Percentiles rank a stretch among this genome's conserved stretches.
Evolutionary conservation across 192 early-diverging fungal genomes (phyloP).

Genomic region (Chytriomyces hyalinus): DNA sequence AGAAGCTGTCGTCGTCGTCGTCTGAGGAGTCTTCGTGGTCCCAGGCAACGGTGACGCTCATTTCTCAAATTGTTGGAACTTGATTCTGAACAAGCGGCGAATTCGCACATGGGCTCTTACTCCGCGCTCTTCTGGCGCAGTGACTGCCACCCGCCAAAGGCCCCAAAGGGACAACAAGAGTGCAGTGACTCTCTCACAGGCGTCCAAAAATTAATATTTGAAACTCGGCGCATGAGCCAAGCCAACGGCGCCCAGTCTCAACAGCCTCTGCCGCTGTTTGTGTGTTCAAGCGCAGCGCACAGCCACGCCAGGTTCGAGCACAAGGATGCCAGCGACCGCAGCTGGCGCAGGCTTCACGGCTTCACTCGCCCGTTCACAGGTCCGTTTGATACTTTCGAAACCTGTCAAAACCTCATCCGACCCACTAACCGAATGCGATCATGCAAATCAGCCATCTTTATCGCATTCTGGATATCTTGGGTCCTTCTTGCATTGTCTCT

Average conservation of each 20-base stretch:
- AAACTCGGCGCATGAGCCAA: not conserved
- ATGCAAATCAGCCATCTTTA: not conserved
- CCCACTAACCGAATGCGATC: too few species aligned
- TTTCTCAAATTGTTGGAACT: too few species aligned
- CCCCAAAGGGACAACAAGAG: not conserved
- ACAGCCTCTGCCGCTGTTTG: not conserved
- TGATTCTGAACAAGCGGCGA: too few species aligned
- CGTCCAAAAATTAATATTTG: not conserved
- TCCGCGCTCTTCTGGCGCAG: not conserved
- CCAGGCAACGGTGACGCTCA: not conserved
- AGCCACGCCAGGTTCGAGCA: not conserved
- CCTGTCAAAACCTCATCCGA: too few species aligned
- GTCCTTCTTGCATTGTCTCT: not conserved
- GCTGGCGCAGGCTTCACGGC: not conserved
- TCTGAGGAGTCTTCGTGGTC: constrained; percentile 19
- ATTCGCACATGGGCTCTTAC: too few species aligned
- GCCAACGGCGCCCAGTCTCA: not conserved
- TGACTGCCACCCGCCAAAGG: not conserved
- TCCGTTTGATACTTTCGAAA: too few species aligned
- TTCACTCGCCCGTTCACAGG: not conserved
- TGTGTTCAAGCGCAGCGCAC: not conserved
- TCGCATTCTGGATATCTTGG: not conserved
- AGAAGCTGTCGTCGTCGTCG: constrained; percentile 10
- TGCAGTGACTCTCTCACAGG: not conserved
- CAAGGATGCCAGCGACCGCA: not conserved